Evolutionary conservation across 768 basidiomycete genomes (phyloP), one percentile per base, ranked within the genome.

Genomic region (Russula vinacea): DNA sequence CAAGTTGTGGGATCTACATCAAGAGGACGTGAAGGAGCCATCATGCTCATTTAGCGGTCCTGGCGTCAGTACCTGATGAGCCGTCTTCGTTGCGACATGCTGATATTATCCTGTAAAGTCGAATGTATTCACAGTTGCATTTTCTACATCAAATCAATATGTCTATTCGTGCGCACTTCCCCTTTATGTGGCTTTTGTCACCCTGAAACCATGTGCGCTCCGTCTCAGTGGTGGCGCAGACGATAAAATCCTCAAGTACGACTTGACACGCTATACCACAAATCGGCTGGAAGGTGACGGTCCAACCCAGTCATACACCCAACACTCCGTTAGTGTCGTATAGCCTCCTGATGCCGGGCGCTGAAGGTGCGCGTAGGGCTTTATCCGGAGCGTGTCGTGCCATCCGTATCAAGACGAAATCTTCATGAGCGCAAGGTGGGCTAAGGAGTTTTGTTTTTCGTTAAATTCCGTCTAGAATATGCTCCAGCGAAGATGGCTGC

Each of bases 81-180:
- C 40, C 29, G 51, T 22, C 19, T n/a, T 32, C 39, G 37, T 17
- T 6, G 5, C 19, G 7, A 61, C 39, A 62, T 39, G 42, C 55
- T 56, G 35, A 61, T 49, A 62, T 35, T 19, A 24, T 40, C 14
- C 17, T 14, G 33, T 55, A 29, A 50, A 92, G 90, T 80, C 79
- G 47, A 90, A 90, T 68, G 81, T 91, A 40, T 84, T 92, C 72
- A 80, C 83, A 19, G 76, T 92, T 35, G 82, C 82, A 53, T 90
- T 92, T 75, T 90, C 89, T 7, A 80, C 85, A 0, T 78, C 79
- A 24, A 88, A 87, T 69, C 80, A 79, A 57, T 85, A 80, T 70
- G 71, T 91, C 47, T 83, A 82, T 71, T 84, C 84, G 89, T 90
- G 64, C 72, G 88, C 77, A 35, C n/a, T 13, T 33, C 49, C 8